Evolutionary conservation across 345 rosid genomes (phyloP).

Genomic region (Dimocarpus longan): DNA sequence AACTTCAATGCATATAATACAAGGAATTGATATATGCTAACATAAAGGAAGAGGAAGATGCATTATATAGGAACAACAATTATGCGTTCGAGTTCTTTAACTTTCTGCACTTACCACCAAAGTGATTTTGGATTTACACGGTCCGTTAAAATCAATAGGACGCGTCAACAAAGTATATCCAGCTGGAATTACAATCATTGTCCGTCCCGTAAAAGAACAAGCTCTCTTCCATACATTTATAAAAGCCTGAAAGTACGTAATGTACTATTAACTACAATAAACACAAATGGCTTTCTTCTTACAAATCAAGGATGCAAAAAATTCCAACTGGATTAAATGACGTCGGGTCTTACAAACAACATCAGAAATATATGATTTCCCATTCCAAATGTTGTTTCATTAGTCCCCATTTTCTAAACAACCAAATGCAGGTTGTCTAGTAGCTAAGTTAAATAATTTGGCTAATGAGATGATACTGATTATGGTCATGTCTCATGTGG

Average conservation of each 20-base stretch:
- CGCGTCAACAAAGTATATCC: slow-evolving; percentile 53
- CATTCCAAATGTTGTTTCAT: background rate
- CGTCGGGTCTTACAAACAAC: background rate
- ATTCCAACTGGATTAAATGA: background rate
- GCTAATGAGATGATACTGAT: background rate
- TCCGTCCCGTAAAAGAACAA: slow-evolving; percentile 59
- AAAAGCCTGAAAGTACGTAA: slow-evolving; percentile 54
- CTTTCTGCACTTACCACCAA: slow-evolving; percentile 45
- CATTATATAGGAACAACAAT: background rate
- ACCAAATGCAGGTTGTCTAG: background rate
- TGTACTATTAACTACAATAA: background rate
- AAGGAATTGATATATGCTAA: background rate
- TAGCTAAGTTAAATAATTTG: no score
- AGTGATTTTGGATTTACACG: slow-evolving; percentile 79
- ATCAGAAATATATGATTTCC: background rate
- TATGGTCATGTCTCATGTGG: background rate
- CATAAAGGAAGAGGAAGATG: background rate
- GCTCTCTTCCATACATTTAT: slow-evolving; percentile 68
- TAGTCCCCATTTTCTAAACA: background rate
- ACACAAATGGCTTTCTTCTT: background rate
- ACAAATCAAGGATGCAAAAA: background rate
- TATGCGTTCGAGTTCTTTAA: background rate
- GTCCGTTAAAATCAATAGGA: slow-evolving; percentile 73
- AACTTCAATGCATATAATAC: slow-evolving; percentile 13
- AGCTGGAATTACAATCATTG: slow-evolving; percentile 57